A percentile compares a stretch with the other conserved stretches of the same genome.
These are phyloP conservation scores for Cyberlindnera maritima DNA, from an alignment of 805 yeast species.

Conservation along the genomic window DNA sequence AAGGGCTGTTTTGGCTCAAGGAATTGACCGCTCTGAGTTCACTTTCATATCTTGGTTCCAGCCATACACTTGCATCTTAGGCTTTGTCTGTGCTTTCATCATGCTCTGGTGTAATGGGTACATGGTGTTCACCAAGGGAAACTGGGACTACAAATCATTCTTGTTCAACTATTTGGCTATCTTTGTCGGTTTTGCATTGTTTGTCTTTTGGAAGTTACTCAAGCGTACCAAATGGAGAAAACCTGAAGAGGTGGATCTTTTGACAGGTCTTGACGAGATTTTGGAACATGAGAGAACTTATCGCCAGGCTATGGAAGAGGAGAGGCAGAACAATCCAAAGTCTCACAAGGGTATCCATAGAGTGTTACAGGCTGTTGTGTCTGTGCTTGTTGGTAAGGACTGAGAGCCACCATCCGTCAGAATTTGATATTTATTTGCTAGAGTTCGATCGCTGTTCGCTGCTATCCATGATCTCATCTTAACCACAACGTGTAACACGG, in stretches of 20 bases:
- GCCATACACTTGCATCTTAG: slow-evolving; percentile 55
- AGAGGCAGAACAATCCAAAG: slow-evolving; percentile 19
- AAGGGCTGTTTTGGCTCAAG: slow-evolving; percentile 55
- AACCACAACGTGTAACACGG: too few species aligned
- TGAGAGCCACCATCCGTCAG: not conserved
- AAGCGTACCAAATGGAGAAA: slow-evolving; percentile 46
- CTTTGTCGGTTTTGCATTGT: slow-evolving; percentile 51
- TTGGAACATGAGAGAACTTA: slow-evolving; percentile 50
- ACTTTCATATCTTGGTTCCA: slow-evolving; percentile 56
- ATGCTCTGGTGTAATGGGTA: slow-evolving; percentile 69
- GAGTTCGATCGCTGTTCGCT: not conserved
- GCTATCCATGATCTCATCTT: not conserved
- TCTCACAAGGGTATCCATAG: slow-evolving; percentile 17
- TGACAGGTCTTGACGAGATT: slow-evolving; percentile 52
- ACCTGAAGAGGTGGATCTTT: slow-evolving; percentile 50
- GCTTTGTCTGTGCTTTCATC: slow-evolving; percentile 41
- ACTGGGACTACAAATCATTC: slow-evolving; percentile 61
- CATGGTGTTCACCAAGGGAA: slow-evolving; percentile 62
- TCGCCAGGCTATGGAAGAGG: slow-evolving; percentile 16
- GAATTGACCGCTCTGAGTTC: slow-evolving; percentile 41
- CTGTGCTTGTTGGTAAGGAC: slow-evolving; percentile 25
- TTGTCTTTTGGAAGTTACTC: slow-evolving; percentile 48
- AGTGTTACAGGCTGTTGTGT: slow-evolving; percentile 12
- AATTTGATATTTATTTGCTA: slow-evolving; percentile 1
- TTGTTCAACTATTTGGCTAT: slow-evolving; percentile 72